Percentiles rank a stretch among this genome's conserved stretches.
Conservation (phyloP, 345 rosid genomes). For the Pistacia integerrima region DNA sequence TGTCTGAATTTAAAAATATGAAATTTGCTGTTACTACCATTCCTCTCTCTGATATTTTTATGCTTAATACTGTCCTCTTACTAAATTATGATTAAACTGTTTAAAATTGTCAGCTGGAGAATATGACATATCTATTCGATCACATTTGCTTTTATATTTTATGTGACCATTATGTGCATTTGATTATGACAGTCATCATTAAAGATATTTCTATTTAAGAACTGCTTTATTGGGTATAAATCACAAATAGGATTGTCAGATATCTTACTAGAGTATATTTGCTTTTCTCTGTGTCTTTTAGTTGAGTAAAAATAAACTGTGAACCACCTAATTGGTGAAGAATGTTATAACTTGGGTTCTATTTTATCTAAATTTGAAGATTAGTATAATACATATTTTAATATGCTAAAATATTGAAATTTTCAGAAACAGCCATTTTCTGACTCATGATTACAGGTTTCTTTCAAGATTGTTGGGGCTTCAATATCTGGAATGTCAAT, state of each 20-base stretch:
- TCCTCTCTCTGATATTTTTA: too few relatives aligned
- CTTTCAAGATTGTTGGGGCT: slow-evolving; percentile 80
- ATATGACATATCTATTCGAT: too few relatives aligned
- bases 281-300: not conserved
- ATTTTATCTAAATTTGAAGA: not conserved
- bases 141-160: too few relatives aligned
- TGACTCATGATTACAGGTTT: slow-evolving; percentile 49
- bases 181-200: not conserved
- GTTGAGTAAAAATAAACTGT: not conserved
- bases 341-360: not conserved
- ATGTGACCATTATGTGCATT: too few relatives aligned
- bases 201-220: not conserved
- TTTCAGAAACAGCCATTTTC: not conserved
- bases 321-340: not conserved
- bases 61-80: too few relatives aligned
- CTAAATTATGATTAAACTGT: too few relatives aligned
- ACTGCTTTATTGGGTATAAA: not conserved
- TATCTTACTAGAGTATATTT: not conserved
- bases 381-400: not conserved
- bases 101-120: too few relatives aligned
- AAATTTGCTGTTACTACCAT: too few relatives aligned
- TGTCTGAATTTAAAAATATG: too few relatives aligned
- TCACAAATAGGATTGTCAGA: too few relatives aligned
- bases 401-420: not conserved
- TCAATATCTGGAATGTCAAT: slow-evolving; percentile 79